Evolutionary conservation across 352 stramenopile genomes (phyloP).

Genomic region (Discostella stelligera): DNA sequence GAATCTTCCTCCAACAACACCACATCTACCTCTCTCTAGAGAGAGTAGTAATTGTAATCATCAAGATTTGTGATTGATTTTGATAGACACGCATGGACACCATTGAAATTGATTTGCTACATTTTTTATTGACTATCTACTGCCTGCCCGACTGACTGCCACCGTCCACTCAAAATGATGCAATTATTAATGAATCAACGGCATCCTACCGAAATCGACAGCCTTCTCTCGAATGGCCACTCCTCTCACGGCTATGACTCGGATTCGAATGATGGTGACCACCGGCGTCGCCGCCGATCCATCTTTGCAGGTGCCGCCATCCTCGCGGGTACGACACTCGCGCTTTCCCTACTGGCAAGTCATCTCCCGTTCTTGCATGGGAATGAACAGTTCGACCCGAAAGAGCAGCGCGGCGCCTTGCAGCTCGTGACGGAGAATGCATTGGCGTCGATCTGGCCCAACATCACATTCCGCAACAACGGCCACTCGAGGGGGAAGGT

Average conservation of each 20-base stretch:
- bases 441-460: not conserved
- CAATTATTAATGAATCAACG: not conserved
- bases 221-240: not conserved
- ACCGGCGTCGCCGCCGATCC: not conserved
- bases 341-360: too few relatives aligned
- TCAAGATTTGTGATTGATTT: too few relatives aligned
- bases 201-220: not conserved
- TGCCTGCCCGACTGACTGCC: too few relatives aligned
- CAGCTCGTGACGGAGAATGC: not conserved
- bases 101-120: too few relatives aligned
- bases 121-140: too few relatives aligned
- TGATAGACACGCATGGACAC: too few relatives aligned
- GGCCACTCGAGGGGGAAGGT: not conserved
- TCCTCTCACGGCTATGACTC: not conserved
- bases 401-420: not conserved
- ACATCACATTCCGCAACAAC: not conserved
- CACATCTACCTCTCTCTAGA: too few relatives aligned
- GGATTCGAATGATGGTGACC: not conserved
- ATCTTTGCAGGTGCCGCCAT: not conserved
- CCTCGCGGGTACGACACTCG: not conserved
- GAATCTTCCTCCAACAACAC: too few relatives aligned
- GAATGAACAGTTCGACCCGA: not conserved
- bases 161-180: not conserved
- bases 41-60: too few relatives aligned
- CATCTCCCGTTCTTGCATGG: not conserved